phyloP scores from a whole-genome alignment of 129 eudicot species.

The Flaveria linearis region DNA sequence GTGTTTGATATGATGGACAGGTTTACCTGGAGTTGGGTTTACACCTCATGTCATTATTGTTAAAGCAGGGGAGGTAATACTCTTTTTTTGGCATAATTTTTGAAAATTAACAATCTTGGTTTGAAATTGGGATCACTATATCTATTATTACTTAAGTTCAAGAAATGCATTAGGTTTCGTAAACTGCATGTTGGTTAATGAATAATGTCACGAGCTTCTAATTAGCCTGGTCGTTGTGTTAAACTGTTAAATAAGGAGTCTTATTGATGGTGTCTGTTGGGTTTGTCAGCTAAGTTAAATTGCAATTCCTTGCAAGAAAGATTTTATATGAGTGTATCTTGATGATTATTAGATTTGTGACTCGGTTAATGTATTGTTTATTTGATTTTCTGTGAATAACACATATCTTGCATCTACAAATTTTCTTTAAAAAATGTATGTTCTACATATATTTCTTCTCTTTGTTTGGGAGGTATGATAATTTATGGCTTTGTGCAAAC shows the following conservation, averaged over 20 bases:
- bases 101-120: constrained; percentile 3
- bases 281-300: background rate
- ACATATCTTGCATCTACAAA: background rate
- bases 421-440: background rate
- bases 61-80: constrained; percentile 73
- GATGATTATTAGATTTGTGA: background rate
- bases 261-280: too few species aligned
- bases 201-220: background rate
- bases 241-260: background rate
- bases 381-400: background rate
- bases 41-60: constrained; percentile 89
- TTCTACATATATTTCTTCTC: background rate
- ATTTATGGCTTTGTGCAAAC: background rate
- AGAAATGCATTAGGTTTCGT: background rate
- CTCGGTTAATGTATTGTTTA: background rate
- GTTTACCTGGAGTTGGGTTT: constrained; percentile 77
- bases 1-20: constrained; percentile 42
- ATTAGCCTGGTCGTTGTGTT: background rate
- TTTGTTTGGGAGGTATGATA: background rate
- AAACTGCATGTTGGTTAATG: background rate
- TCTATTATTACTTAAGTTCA: background rate
- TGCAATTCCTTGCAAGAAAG: background rate
- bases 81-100: background rate
- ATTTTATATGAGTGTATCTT: background rate
- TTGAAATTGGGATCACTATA: background rate